Evolutionary conservation across 371 early-diverging fungal genomes (phyloP).

Genomic region (Rhizopus delemar): DNA sequence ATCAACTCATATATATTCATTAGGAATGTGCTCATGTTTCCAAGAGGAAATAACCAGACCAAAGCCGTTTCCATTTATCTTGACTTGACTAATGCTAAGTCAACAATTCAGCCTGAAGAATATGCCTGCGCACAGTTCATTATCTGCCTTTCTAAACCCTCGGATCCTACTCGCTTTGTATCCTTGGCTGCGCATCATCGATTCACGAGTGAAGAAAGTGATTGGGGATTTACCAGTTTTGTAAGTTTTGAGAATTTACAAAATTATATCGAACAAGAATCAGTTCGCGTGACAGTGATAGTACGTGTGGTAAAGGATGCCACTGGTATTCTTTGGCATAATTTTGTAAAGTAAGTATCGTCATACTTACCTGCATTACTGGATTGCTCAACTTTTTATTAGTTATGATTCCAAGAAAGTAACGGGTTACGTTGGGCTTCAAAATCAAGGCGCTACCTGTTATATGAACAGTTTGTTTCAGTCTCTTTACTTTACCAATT

Average conservation of each 20-base stretch:
- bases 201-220: slow-evolving; percentile 78
- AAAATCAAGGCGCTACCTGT: slow-evolving; percentile 99
- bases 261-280: slow-evolving; percentile 52
- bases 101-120: slow-evolving; percentile 58
- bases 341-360: slow-evolving; percentile 71
- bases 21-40: slow-evolving; percentile 88
- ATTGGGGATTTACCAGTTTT: slow-evolving; percentile 92
- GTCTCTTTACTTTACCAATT: slow-evolving; percentile 92
- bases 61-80: slow-evolving; percentile 79
- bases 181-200: slow-evolving; percentile 73
- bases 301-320: slow-evolving; percentile 83
- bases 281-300: slow-evolving; percentile 68
- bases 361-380: background rate
- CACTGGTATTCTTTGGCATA: slow-evolving; percentile 93
- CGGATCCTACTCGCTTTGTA: slow-evolving; percentile 64
- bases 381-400: background rate
- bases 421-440: slow-evolving; percentile 93
- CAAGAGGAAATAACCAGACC: slow-evolving; percentile 76
- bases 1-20: background rate
- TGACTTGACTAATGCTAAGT: slow-evolving; percentile 76
- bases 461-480: slow-evolving; percentile 99
- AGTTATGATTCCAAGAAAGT: slow-evolving; percentile 85
- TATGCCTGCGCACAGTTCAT: slow-evolving; percentile 85
- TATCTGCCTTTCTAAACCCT: slow-evolving; percentile 71
- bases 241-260: slow-evolving; percentile 44